Base-by-base conservation (phyloP, 495 filamentous ascomycete genomes). In the Terfezia claveryi region DNA sequence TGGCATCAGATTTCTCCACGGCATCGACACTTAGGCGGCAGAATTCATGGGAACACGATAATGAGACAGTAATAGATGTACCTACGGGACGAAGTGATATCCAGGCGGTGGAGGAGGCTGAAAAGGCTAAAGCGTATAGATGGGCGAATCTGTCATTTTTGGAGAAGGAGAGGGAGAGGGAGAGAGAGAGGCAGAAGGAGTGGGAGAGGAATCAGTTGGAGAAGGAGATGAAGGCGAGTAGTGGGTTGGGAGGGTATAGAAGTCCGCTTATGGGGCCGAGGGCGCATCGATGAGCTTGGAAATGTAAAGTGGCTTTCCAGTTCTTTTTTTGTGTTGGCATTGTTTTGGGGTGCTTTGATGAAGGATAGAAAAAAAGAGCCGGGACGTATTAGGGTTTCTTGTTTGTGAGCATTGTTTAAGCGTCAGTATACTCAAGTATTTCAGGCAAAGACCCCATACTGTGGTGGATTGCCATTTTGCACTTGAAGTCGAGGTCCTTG, bases 131-230 rank as follows among this genome's bases (percentile, higher is more conserved):
- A 37, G 60, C 60, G 27, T 62, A 62, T 36, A 59, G 61, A 49
- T 63, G 61, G 62, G 58, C 62, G 52, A 63, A 62, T 56, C 88
- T 86, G 68, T 85, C 83, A 4, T 74, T 98, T 7, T 74, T 96
- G 1, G 87, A 94, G 68, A 80, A 87, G 20, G 91, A 98, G 66
- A 94, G 95, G 85, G 91, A 98, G 67, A 76, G 83, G 59, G 91
- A 98, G 69, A 76, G 92, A 10, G 84, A 93, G 66, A 75, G 89
- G 41, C 91, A 98, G 69, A 74, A 77, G 53, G 91, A 98, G 61
- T 98, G 91, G 91, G 91, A 96, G 62, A 83, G 89, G 55, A 74
- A 76, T n/a, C 91, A 95, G 68, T 76, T 81, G 56, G 80, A 80
- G 58, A 81, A 78, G 2, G 80, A 80, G 58, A 81, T 78, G 2